Evolutionary conservation across 495 filamentous ascomycete species (phyloP).

Genomic region (Penicillium waksmanii): DNA sequence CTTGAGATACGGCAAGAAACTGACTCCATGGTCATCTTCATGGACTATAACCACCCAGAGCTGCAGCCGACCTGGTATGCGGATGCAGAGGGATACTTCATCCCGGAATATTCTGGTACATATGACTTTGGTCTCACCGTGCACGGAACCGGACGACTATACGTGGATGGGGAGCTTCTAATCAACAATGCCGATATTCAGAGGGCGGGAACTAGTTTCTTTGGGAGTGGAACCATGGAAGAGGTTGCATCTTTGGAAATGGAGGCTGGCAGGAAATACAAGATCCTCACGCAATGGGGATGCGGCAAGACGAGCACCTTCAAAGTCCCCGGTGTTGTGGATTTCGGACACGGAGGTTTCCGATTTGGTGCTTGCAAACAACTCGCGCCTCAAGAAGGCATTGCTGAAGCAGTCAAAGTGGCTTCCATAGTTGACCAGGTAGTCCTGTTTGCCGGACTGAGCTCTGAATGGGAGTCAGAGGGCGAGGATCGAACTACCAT

Average conservation of each 20-base stretch:
- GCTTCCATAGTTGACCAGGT: slow-evolving; percentile 68
- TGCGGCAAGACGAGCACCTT: slow-evolving; percentile 40
- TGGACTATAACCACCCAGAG: slow-evolving; percentile 61
- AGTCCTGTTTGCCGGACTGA: slow-evolving; percentile 72
- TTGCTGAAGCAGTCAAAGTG: slow-evolving; percentile 61
- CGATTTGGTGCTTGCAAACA: slow-evolving; percentile 72
- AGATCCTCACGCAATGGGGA: slow-evolving; percentile 55
- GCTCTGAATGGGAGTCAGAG: slow-evolving; percentile 84
- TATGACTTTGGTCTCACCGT: slow-evolving; percentile 75
- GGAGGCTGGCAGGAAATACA: slow-evolving; percentile 58
- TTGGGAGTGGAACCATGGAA: slow-evolving; percentile 59
- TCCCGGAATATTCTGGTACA: slow-evolving; percentile 58
- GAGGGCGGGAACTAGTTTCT: slow-evolving; percentile 57
- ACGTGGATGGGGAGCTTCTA: slow-evolving; percentile 65
- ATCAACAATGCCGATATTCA: slow-evolving; percentile 65
- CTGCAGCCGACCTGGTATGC: slow-evolving; percentile 56
- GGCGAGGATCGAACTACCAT: slow-evolving; percentile 76
- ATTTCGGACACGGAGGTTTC: slow-evolving; percentile 67
- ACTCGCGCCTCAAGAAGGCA: slow-evolving; percentile 51
- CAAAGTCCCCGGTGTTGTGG: slow-evolving; percentile 48
- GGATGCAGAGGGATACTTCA: slow-evolving; percentile 58
- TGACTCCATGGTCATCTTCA: slow-evolving; percentile 56
- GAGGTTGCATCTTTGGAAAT: slow-evolving; percentile 55
- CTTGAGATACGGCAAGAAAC: slow-evolving; percentile 30
- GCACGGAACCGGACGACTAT: slow-evolving; percentile 69